Conservation (phyloP, 2,329 filamentous ascomycete genomes). For the Lecanicillium sp. region DNA sequence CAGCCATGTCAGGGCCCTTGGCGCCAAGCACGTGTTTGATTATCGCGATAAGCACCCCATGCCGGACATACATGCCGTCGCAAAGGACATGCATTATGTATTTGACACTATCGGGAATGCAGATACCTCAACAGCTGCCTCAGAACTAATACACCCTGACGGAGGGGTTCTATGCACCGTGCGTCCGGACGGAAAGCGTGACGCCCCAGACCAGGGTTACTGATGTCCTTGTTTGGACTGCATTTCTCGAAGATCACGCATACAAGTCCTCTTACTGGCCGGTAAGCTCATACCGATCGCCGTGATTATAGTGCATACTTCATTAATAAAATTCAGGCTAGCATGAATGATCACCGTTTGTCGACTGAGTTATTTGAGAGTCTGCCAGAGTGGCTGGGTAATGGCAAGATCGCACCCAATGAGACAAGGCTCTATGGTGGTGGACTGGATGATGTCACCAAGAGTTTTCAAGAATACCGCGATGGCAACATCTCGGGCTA, state of each 20-base stretch:
- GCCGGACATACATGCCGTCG: conserved; percentile 22
- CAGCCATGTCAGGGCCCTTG: conserved; percentile 21
- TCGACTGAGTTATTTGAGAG: conserved; percentile 26
- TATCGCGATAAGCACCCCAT: conserved; percentile 28
- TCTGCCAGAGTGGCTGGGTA: conserved; percentile 23
- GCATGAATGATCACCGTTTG: conserved; percentile 26
- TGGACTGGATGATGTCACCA: conserved; percentile 22
- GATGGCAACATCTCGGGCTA: conserved; percentile 28
- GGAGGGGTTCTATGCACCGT: conserved; percentile 30
- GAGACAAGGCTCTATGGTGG: conserved; percentile 17
- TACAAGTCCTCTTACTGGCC: conserved; percentile 27
- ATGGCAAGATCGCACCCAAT: conserved; percentile 26
- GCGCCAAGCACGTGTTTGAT: conserved; percentile 28
- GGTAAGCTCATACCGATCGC: conserved; percentile 17
- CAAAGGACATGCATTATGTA: conserved; percentile 24
- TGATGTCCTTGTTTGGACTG: conserved; percentile 34
- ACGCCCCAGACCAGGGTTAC: conserved; percentile 23
- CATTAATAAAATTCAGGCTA: conserved; percentile 17
- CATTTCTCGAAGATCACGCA: conserved; percentile 29
- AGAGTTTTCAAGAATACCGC: conserved; percentile 28
- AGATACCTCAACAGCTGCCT: conserved; percentile 24
- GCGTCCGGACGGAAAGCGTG: conserved; percentile 29
- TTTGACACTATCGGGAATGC: conserved; percentile 35
- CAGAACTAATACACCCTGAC: conserved; percentile 17
- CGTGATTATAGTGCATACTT: not conserved